These are phyloP conservation scores for Leccinum ponderosum DNA, from an alignment of 1,284 basidiomycete species.

Conservation along the genomic window DNA sequence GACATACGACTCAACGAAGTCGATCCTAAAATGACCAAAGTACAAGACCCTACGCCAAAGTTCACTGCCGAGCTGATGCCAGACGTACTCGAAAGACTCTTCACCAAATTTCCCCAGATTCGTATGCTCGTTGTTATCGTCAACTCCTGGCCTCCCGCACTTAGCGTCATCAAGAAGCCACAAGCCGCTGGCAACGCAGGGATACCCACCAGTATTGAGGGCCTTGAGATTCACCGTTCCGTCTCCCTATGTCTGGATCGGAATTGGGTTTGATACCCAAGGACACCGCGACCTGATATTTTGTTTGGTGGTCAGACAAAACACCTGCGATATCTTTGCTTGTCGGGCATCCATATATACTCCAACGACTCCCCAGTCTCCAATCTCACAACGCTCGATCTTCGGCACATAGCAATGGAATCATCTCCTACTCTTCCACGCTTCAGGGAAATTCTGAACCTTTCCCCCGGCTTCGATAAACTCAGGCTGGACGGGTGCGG, in stretches of 20 bases:
- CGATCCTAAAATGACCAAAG: constrained; percentile 15
- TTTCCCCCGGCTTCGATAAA: constrained; percentile 49
- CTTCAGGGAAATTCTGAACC: constrained; percentile 52
- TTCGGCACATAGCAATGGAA: constrained; percentile 55
- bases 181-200: constrained; percentile 35
- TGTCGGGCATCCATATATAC: constrained; percentile 58
- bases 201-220: constrained; percentile 44
- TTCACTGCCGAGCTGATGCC: constrained; percentile 46
- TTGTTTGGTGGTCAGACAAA: constrained; percentile 50
- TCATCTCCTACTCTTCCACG: constrained; percentile 45
- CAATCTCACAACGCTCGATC: constrained; percentile 58
- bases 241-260: constrained; percentile 46
- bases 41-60: constrained; percentile 23
- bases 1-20: constrained; percentile 57
- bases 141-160: constrained; percentile 49
- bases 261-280: constrained; percentile 36
- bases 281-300: constrained; percentile 36
- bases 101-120: constrained; percentile 50
- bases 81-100: constrained; percentile 45
- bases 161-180: constrained; percentile 50
- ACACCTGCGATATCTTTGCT: constrained; percentile 45
- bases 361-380: constrained; percentile 47
- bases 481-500: constrained; percentile 61
- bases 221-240: constrained; percentile 59
- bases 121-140: constrained; percentile 56